Evolutionary conservation across 768 basidiomycete species (phyloP), one percentile per base, ranked within the genome.

Genomic region (Brasilioporus rufonigricans): DNA sequence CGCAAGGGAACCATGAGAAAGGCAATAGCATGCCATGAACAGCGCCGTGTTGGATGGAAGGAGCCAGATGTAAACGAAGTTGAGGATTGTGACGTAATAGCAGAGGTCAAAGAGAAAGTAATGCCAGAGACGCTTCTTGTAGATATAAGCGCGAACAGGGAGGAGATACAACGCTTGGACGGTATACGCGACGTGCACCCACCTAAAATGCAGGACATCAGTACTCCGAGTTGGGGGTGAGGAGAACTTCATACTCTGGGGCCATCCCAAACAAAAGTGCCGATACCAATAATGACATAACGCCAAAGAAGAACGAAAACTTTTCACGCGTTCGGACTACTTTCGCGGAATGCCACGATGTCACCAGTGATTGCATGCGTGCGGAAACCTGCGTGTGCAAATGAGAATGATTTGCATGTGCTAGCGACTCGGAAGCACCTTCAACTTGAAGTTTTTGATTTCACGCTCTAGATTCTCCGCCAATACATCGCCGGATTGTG

Each of bases 51-150:
- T 93, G 5, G 77, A 74, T 0, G 97, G 96, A 58, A 96, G 74
- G 43, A 93, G 62, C 95, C 95, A 99, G 62, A 99, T 78, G 76
- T 85, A 99, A 60, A 97, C 63, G 59, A 98, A 84, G 74, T 91
- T 89, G 72, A 99, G 86, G 63, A 96, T 82, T 56, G 87, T 98
- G 67, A 87, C 89, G 67, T 89, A 96, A 74, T 98, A 97, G 73
- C 95, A 98, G 24, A 94, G 75, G 71, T 91, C 90, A 71, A 92
- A 93, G 39, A 93, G 80, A 76, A 95, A 96, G 72, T 96, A 97
- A 70, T 97, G 94, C 86, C 90, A 98, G 7, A 83, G 80, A 52
- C 92, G 89, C 68, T 89, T 85, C 80, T 97, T 97, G 80, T 98
- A 98, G 23, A 72, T 80, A 72, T 89, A 97, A 7, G 78, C 80